These are phyloP conservation scores for Alloteropsis angusta DNA, from an alignment of 202 grass and related monocot species.

Conservation along the genomic window DNA sequence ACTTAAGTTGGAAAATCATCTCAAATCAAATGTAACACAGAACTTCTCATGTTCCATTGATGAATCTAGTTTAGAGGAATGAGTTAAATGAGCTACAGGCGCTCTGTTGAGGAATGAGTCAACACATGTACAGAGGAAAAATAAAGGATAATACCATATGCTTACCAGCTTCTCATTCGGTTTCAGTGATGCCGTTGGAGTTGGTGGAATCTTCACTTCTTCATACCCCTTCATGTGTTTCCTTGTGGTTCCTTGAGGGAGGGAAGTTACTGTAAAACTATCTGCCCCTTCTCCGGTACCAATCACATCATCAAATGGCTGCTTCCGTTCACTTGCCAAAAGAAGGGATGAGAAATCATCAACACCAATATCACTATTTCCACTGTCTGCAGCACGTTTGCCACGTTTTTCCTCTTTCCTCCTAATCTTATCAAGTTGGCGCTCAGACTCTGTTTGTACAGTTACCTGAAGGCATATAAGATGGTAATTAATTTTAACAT, in stretches of 20 bases:
- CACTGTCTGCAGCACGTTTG: constrained; percentile 54
- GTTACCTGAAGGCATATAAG: constrained; percentile 51
- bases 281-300: constrained; percentile 62
- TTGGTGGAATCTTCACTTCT: constrained; percentile 94
- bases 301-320: constrained; percentile 76
- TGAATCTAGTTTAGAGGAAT: constrained; percentile 2
- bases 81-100: too few species aligned
- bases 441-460: constrained; percentile 78
- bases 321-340: constrained; percentile 77
- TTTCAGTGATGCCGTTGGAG: constrained; percentile 57
- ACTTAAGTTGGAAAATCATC: not conserved
- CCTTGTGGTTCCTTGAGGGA: constrained; percentile 88
- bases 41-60: not conserved
- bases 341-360: constrained; percentile 76
- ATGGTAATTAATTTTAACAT: constrained; percentile 20
- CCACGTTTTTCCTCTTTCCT: constrained; percentile 82
- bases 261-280: constrained; percentile 52
- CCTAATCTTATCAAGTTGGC: constrained; percentile 83
- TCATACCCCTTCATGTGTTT: constrained; percentile 78
- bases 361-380: constrained; percentile 48
- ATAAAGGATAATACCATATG: not conserved
- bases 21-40: constrained; percentile 12
- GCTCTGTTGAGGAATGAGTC: not conserved
- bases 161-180: constrained; percentile 86
- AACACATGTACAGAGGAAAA: not conserved